Percentiles rank a stretch among this genome's conserved stretches.
phyloP scores from a whole-genome alignment of 805 yeast genomes.

The Lipomyces spencermartinsiae region DNA sequence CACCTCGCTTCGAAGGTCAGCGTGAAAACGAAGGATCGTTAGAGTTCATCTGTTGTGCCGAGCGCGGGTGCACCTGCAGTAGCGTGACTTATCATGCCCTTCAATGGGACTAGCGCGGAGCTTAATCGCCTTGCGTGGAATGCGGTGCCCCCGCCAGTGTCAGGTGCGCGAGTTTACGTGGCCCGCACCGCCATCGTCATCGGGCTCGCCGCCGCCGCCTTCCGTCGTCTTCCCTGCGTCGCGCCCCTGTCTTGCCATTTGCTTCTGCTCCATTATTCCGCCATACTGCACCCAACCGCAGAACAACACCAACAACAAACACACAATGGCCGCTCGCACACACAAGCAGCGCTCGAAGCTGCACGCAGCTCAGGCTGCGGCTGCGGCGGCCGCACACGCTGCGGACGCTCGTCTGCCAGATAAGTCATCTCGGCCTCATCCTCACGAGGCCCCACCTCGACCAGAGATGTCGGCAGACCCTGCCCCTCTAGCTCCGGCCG shows the following conservation, averaged over 20 bases:
- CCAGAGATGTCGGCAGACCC: not conserved
- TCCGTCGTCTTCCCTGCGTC: not conserved
- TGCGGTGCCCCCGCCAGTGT: not conserved
- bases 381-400: conserved; percentile 13
- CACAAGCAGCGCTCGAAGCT: conserved; percentile 20
- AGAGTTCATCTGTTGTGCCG: not conserved
- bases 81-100: not conserved
- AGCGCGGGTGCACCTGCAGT: not conserved
- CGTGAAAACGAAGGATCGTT: not conserved
- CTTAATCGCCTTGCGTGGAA: not conserved
- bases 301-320: not conserved
- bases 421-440: conserved; percentile 3
- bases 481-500: not conserved
- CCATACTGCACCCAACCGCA: not conserved
- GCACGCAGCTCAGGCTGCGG: conserved; percentile 6
- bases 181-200: conserved; percentile 12
- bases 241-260: not conserved
- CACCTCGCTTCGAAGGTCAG: not conserved
- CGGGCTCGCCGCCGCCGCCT: conserved; percentile 2
- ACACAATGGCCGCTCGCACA: conserved; percentile 16
- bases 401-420: not conserved
- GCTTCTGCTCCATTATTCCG: not conserved
- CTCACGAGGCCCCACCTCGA: not conserved
- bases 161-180: conserved; percentile 1
- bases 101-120: not conserved